phyloP scores from a whole-genome alignment of 2,329 filamentous ascomycete species.

The Xylaria sp. region DNA sequence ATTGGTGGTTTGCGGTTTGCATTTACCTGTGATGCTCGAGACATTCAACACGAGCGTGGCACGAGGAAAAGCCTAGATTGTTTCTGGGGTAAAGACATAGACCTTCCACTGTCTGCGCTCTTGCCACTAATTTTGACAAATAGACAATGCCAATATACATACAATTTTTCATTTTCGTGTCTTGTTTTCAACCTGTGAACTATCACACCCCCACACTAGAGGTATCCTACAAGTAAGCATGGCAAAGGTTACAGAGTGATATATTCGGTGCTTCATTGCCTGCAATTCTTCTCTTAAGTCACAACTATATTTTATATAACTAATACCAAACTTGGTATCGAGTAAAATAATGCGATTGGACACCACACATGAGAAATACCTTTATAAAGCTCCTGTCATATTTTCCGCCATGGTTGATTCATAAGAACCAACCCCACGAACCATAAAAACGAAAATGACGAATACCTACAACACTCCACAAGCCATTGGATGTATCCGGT shows the following conservation, averaged over 20 bases:
- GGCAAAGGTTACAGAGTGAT: neutral
- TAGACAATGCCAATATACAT: slow-evolving; percentile 8
- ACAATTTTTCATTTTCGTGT: neutral
- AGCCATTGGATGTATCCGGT: slow-evolving; percentile 4
- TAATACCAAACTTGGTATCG: no score
- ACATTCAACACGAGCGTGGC: slow-evolving; percentile 15
- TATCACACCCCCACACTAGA: neutral
- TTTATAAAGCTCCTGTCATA: neutral
- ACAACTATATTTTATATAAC: no score
- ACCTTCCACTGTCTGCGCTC: slow-evolving; percentile 10
- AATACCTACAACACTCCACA: neutral
- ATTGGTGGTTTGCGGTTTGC: neutral
- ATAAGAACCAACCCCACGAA: neutral
- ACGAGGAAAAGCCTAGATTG: slow-evolving; percentile 9
- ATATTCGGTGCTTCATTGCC: no score
- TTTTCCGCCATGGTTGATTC: neutral
- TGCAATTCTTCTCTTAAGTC: no score
- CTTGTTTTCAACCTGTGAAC: neutral
- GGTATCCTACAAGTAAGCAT: neutral
- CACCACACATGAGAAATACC: no score
- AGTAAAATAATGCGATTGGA: no score
- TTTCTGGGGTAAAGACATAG: slow-evolving; percentile 13
- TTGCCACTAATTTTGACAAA: slow-evolving; percentile 8
- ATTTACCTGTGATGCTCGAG: neutral
- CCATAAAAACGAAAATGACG: neutral